Evolutionary conservation across 768 basidiomycete genomes (phyloP), one percentile per base, ranked within the genome.

Genomic region (Hypholoma fasciculare): DNA sequence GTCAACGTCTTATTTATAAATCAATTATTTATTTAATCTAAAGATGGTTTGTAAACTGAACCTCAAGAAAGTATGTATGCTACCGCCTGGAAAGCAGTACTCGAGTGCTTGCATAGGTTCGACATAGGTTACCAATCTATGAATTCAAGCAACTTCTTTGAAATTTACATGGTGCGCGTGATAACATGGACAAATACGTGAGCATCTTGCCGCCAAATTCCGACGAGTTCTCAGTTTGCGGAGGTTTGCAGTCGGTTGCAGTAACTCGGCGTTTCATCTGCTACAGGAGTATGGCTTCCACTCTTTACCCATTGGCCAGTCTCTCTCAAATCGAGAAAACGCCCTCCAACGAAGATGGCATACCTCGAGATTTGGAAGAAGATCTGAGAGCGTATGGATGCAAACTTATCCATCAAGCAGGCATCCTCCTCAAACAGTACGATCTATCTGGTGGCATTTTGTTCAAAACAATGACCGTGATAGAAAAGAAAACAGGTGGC

Each of bases 391-490:
- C 90, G 0, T 93, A 88, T 64, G 97, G 96, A 2, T 96, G 94
- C 72, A 93, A 95, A 75, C 79, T 98, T 59, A 94, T 99, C 19
- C 93, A 98, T 67, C 89, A 97, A 74, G 94, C 96, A 3, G 97
- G 97, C 36, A 82, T 94, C 44, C 80, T 98, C 56, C 79, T 98
- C 64, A 88, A 89, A 70, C 90, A 96, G 96, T 97, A 67, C 66
- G 30, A 34, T 89, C 55, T n/a, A 51, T 20, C 20, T 37, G n/a
- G 19, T 44, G 60, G 48, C 61, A 49, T 48, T 12, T 34, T 39
- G 14, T 27, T 52, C 39, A 26, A 27, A n/a, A 50, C 16, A 19
- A n/a, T 51, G 42, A 46, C 43, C 36, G 19, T 43, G 40, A 40
- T 36, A 23, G 26, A 38, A 61, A 71, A 92, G 90, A 73, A 97